Evolutionary conservation across 192 early-diverging fungal species (phyloP).

Genomic region (Gryganskiella cystojenkinii): DNA sequence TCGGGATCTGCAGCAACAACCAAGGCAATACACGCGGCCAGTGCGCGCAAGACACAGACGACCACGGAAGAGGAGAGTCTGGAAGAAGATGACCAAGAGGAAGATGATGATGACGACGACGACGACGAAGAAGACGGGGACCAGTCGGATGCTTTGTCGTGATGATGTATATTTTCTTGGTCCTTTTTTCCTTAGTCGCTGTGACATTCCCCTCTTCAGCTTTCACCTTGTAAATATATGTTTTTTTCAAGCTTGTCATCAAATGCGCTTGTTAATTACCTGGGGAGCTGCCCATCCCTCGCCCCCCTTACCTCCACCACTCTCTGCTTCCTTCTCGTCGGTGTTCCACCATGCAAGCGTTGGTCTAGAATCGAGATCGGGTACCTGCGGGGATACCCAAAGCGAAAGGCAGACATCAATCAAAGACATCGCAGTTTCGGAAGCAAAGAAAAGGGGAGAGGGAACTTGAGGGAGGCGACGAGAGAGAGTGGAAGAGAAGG

Average conservation of each 20-base stretch:
- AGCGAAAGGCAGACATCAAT: background rate
- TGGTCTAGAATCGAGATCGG: too few species aligned
- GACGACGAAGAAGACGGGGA: conserved; percentile 1
- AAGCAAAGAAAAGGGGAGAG: background rate
- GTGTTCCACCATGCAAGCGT: too few species aligned
- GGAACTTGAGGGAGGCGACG: background rate
- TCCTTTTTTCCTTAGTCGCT: too few species aligned
- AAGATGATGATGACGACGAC: conserved; percentile 1
- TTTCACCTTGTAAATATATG: too few species aligned
- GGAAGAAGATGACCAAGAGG: conserved; percentile 2
- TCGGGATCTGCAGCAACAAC: too few species aligned
- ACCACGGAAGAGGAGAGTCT: background rate
- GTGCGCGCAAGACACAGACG: background rate
- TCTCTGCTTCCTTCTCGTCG: background rate
- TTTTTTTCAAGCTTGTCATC: too few species aligned
- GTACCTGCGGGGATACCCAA: too few species aligned
- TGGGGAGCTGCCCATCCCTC: too few species aligned
- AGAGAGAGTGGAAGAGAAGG: background rate
- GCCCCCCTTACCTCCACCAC: background rate
- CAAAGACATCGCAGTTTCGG: background rate
- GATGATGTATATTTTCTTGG: background rate
- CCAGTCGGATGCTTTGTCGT: background rate
- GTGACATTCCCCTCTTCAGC: too few species aligned
- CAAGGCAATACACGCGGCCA: too few species aligned
- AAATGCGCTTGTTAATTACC: too few species aligned